These are phyloP conservation scores for Trichoderma sp. DNA, from an alignment of 2,329 filamentous ascomycete species.

Conservation along the genomic window DNA sequence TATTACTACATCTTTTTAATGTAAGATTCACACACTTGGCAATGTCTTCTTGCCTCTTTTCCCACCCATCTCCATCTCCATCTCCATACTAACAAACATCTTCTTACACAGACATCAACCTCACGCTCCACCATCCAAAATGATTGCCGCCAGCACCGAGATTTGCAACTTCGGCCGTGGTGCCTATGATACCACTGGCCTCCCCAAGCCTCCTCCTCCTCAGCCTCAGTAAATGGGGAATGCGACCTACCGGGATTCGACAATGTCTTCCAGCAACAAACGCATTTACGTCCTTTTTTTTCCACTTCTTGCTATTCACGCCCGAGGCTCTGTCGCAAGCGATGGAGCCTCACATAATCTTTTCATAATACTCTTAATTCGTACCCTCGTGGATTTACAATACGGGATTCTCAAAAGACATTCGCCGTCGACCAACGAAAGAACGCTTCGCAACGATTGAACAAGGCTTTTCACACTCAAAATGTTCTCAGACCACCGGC, in stretches of 20 bases:
- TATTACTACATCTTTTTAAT: neutral
- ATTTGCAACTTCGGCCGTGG: conserved; percentile 50
- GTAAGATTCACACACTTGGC: neutral
- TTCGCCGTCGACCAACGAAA: conserved; percentile 20
- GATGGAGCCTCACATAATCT: neutral
- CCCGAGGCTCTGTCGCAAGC: neutral
- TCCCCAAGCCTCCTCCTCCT: conserved; percentile 47
- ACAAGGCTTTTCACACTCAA: conserved; percentile 20
- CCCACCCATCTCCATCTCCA: neutral
- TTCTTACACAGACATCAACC: neutral
- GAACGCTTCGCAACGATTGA: conserved; percentile 20
- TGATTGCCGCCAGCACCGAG: conserved; percentile 37
- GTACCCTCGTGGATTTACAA: conserved; percentile 36
- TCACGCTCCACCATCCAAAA: conserved; percentile 30
- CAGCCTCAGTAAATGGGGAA: conserved; percentile 37
- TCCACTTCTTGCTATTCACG: neutral
- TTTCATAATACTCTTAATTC: conserved; percentile 17
- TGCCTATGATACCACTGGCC: conserved; percentile 52
- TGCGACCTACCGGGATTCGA: neutral
- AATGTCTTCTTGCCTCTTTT: neutral
- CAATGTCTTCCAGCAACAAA: neutral
- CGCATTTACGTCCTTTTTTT: neutral
- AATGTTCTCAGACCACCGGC: conserved; percentile 17
- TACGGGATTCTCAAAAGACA: conserved; percentile 36
- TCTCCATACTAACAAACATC: neutral